These are phyloP conservation scores for Nicotiana obtusifolia DNA, from an alignment of 257 asterid species.

Conservation along the genomic window DNA sequence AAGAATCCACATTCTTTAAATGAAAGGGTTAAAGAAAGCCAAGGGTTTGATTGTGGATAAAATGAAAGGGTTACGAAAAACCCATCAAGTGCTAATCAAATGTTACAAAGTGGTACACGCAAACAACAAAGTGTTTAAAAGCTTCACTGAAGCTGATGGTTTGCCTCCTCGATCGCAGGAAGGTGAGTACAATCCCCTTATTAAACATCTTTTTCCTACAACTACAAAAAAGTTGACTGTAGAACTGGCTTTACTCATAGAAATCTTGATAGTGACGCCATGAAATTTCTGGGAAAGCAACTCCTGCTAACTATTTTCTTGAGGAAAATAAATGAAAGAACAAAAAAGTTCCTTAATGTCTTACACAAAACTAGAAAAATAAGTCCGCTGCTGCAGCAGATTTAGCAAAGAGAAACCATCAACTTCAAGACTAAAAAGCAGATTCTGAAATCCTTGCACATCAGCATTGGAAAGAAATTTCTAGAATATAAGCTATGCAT, in stretches of 20 bases:
- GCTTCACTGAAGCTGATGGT: background rate
- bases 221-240: background rate
- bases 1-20: too few relatives aligned
- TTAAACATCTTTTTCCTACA: background rate
- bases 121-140: background rate
- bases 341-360: too few relatives aligned
- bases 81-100: background rate
- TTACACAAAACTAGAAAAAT: background rate
- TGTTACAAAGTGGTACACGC: background rate
- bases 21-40: too few relatives aligned
- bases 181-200: background rate
- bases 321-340: background rate
- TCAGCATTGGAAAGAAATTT: background rate
- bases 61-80: background rate
- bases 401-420: too few relatives aligned
- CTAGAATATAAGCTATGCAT: background rate
- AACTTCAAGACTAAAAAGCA: background rate
- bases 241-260: background rate
- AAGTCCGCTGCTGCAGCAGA: background rate
- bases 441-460: background rate
- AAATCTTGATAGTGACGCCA: background rate
- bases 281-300: background rate
- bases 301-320: background rate
- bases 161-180: background rate
- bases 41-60: background rate